Conservation (phyloP, 2,329 filamentous ascomycete genomes). For the Colletotrichum tropicicola region DNA sequence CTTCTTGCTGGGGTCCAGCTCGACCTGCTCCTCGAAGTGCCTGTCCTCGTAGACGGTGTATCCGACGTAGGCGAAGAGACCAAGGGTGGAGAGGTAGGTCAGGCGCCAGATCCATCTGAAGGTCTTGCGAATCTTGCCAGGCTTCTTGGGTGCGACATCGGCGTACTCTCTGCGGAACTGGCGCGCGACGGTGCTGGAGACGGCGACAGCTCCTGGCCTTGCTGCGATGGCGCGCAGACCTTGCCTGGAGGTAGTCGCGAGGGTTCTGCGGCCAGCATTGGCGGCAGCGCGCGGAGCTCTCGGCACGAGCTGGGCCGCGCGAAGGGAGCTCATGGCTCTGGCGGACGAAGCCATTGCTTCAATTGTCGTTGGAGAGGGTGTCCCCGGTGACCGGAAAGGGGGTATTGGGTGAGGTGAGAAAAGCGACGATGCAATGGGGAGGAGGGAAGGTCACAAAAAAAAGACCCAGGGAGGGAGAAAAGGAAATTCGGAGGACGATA, state of each 20-base stretch:
- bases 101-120: constrained; percentile 86
- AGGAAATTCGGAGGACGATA: constrained; percentile 29
- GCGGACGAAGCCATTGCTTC: constrained; percentile 56
- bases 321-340: constrained; percentile 49
- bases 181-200: constrained; percentile 39
- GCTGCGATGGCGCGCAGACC: constrained; percentile 17
- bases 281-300: constrained; percentile 35
- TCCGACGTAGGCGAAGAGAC: constrained; percentile 73
- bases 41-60: constrained; percentile 87
- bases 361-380: constrained; percentile 30
- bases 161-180: constrained; percentile 59
- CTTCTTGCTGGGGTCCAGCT: constrained; percentile 90
- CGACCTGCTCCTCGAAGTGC: constrained; percentile 81
- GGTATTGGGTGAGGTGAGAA: constrained; percentile 14
- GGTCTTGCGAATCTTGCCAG: constrained; percentile 70
- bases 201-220: constrained; percentile 15
- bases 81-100: constrained; percentile 79
- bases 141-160: constrained; percentile 58
- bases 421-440: constrained; percentile 16
- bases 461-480: neutral
- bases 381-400: constrained; percentile 13
- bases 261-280: constrained; percentile 39
- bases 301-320: constrained; percentile 36
- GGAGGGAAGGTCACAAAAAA: too few species aligned
- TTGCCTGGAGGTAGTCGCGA: constrained; percentile 42